Evolutionary conservation across 805 yeast species (phyloP), one percentile per base, ranked within the genome.

Genomic region (Cyberlindnera saturnus): DNA sequence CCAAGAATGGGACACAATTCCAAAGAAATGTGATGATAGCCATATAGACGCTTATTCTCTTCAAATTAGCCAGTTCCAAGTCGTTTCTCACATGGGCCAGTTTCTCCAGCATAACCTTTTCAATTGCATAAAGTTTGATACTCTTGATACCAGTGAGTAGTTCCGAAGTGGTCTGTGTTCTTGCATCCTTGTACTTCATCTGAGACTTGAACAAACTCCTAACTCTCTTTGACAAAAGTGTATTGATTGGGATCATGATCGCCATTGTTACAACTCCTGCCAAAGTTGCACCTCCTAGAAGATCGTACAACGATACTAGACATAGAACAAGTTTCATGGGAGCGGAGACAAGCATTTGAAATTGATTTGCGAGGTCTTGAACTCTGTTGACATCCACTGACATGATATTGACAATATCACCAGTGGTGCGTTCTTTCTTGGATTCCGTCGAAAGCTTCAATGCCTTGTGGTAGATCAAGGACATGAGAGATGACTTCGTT

Each of bases 381-480:
- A 87, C 65, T 48, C 84, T 70, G 38, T 67, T 65, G 11, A 85
- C 79, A 65, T 88, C 96, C 29, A 85, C 90, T 16, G 93, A 77
- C 70, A 86, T 74, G 55, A 82, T 70, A 55, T 86, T 87, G 50
- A 87, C 74, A 41, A 88, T 84, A 50, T 86, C 95, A 51, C 96
- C 95, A 2, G 90, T 75, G 2, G 87, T 65, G 50, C 74, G 67
- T 15, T 73, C 69, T 29, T 71, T 70, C 47, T 82, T 74, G 7
- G 88, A 77, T 38, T 79, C 81, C 7, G 79, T 74, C 3, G 95
- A 80, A n/a, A 89, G 64, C 16, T 61, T 69, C 44, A 89, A 67
- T 0, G 93, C 72, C 61, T 89, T 89, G 37, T 77, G 74, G 59
- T 82, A 88, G 18, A 87, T 66, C 48, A 86, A 60, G n/a, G 82